phyloP scores from a whole-genome alignment of 2,329 filamentous ascomycete species.

The Calonectria montana region DNA sequence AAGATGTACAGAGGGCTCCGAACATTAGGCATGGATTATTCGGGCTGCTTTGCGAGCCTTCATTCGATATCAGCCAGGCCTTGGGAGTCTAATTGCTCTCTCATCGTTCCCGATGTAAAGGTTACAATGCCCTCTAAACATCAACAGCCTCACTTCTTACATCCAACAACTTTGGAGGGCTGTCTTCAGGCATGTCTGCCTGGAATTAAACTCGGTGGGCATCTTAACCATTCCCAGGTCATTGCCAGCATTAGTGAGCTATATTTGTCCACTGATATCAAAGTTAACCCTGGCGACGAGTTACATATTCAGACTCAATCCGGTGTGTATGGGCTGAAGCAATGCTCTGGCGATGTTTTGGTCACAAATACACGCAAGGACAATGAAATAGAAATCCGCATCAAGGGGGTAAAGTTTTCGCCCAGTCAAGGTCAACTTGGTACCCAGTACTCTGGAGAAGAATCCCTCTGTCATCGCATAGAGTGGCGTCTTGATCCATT shows the following conservation, averaged over 20 bases:
- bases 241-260: neutral
- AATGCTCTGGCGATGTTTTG: neutral
- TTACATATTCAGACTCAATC: neutral
- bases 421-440: neutral
- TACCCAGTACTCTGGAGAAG: neutral
- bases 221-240: neutral
- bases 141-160: neutral
- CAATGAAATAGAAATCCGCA: neutral
- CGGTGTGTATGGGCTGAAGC: neutral
- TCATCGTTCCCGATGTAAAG: neutral
- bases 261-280: neutral
- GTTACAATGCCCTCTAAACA: neutral
- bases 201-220: neutral
- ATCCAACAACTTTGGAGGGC: neutral
- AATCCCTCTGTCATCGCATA: neutral
- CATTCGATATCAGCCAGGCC: neutral
- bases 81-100: neutral
- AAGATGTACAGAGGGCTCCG: neutral
- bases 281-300: neutral
- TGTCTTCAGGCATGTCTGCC: neutral
- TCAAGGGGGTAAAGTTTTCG: neutral
- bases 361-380: neutral
- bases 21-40: neutral
- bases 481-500: neutral
- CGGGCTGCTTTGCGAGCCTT: neutral